phyloP scores from a whole-genome alignment of 148 eudicot species.

The Cornus controversa region DNA sequence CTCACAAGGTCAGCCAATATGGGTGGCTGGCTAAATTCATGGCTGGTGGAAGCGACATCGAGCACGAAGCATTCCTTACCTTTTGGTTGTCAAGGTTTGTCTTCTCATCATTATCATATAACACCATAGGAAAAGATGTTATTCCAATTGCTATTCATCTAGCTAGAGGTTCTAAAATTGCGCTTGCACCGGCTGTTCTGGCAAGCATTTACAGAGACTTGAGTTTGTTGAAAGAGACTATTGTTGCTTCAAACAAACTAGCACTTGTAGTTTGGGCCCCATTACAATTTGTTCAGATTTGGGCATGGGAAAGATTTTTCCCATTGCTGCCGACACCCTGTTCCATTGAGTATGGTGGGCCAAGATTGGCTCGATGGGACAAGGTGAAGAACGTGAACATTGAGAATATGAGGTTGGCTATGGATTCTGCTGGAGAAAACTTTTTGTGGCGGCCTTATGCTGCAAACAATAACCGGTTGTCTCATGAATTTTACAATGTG shows the following conservation, averaged over 20 bases:
- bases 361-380: too few relatives aligned
- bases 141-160: slow-evolving; percentile 31
- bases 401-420: too few relatives aligned
- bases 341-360: neutral
- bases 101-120: slow-evolving; percentile 21
- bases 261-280: slow-evolving; percentile 31
- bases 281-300: slow-evolving; percentile 39
- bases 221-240: slow-evolving; percentile 25
- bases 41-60: slow-evolving; percentile 7
- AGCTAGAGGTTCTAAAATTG: slow-evolving; percentile 33
- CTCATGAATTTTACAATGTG: neutral
- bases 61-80: slow-evolving; percentile 39
- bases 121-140: slow-evolving; percentile 2
- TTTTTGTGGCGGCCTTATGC: too few relatives aligned
- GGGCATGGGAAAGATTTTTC: slow-evolving; percentile 66
- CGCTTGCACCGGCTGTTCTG: slow-evolving; percentile 44
- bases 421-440: too few relatives aligned
- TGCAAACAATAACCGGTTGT: too few relatives aligned
- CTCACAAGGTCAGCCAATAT: neutral
- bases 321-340: slow-evolving; percentile 30
- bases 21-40: slow-evolving; percentile 36
- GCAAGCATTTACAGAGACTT: slow-evolving; percentile 44
- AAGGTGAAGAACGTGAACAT: too few relatives aligned
- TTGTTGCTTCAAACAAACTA: neutral
- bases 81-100: slow-evolving; percentile 43